phyloP scores from a whole-genome alignment of 2,329 filamentous ascomycete genomes.

The Beauveria sp. region DNA sequence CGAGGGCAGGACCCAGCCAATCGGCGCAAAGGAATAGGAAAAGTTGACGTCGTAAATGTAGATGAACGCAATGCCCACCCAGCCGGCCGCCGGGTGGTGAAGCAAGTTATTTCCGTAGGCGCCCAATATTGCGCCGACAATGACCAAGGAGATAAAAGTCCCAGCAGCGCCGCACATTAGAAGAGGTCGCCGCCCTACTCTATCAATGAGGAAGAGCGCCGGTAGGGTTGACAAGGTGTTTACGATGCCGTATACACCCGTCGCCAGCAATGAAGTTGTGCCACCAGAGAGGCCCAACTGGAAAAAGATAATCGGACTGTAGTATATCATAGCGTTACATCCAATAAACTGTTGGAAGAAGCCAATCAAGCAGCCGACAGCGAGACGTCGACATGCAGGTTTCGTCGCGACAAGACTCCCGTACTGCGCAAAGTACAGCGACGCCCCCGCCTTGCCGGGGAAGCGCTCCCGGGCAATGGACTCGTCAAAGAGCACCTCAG shows the following conservation, averaged over 20 bases:
- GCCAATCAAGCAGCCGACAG: constrained; percentile 49
- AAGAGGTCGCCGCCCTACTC: constrained; percentile 52
- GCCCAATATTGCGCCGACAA: constrained; percentile 43
- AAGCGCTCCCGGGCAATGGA: constrained; percentile 20
- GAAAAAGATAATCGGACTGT: constrained; percentile 37
- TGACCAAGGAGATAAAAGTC: constrained; percentile 52
- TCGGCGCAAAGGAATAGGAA: constrained; percentile 54
- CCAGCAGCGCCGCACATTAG: constrained; percentile 56
- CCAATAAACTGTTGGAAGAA: constrained; percentile 46
- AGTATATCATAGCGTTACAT: constrained; percentile 41
- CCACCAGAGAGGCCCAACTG: constrained; percentile 35
- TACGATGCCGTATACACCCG: constrained; percentile 50
- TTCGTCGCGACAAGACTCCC: constrained; percentile 22
- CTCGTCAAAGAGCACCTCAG: constrained; percentile 29
- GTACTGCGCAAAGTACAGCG: constrained; percentile 25
- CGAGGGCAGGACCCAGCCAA: constrained; percentile 58
- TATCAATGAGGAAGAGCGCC: constrained; percentile 43
- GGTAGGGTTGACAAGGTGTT: constrained; percentile 39
- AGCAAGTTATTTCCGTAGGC: constrained; percentile 32
- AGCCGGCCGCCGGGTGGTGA: constrained; percentile 33
- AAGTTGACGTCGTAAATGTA: constrained; percentile 59
- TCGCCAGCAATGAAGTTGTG: constrained; percentile 42
- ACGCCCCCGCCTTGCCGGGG: constrained; percentile 23
- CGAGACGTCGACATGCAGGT: constrained; percentile 33
- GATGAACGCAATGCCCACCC: constrained; percentile 55